A percentile compares a stretch with the other conserved stretches of the same genome.
Evolutionary conservation across 345 rosid genomes (phyloP).

Genomic region (Capsella bursapastoris): DNA sequence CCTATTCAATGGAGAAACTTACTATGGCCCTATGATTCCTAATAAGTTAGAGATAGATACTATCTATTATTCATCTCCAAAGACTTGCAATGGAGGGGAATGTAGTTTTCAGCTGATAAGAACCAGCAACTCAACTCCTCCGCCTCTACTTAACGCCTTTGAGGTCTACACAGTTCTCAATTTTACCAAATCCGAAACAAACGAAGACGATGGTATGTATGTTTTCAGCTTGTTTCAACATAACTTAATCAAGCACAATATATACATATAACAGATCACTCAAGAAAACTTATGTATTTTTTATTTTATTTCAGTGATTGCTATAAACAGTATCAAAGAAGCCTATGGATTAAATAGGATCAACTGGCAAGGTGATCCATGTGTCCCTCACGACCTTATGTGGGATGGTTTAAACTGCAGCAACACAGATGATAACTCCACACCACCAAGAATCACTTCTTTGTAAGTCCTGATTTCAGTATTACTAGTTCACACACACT

Average conservation of each 20-base stretch:
- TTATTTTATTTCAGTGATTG: slow-evolving; percentile 20
- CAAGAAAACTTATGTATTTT: neutral
- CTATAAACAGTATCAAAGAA: neutral
- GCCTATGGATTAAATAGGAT: neutral
- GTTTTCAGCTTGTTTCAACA: neutral
- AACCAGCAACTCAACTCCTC: slow-evolving; percentile 41
- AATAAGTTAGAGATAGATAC: neutral
- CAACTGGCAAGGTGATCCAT: slow-evolving; percentile 38
- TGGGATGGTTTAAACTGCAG: slow-evolving; percentile 25
- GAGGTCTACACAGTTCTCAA: slow-evolving; percentile 40
- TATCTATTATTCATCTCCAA: neutral
- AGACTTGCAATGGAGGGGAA: neutral
- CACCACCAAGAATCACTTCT: slow-evolving; percentile 22
- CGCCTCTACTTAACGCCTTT: slow-evolving; percentile 45
- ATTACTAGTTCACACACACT: too few relatives aligned
- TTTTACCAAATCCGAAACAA: too few relatives aligned
- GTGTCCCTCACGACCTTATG: neutral
- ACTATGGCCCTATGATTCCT: slow-evolving; percentile 11
- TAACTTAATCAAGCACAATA: neutral
- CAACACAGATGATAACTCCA: neutral
- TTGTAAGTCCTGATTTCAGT: slow-evolving; percentile 14
- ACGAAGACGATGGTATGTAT: slow-evolving; percentile 44
- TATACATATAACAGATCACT: too few relatives aligned
- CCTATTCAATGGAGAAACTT: neutral
- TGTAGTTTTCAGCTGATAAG: slow-evolving; percentile 17